Evolutionary conservation across 352 stramenopile species (phyloP).

Genomic region (Peronospora destructor): DNA sequence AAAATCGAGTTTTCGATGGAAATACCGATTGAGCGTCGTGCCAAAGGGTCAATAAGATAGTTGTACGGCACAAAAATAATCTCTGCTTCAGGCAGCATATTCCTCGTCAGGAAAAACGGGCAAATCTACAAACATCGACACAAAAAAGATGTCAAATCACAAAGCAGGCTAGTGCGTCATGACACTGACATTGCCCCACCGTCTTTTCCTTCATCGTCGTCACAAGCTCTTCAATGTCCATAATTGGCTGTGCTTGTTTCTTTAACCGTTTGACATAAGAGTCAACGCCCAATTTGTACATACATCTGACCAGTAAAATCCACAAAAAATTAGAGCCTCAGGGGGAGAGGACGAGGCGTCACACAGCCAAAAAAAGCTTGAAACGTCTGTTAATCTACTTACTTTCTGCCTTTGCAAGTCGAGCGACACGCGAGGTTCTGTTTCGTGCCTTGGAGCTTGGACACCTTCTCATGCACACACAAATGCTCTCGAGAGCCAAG

Average conservation of each 20-base stretch:
- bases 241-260: slow-evolving; percentile 64
- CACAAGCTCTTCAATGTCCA: slow-evolving; percentile 99
- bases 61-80: slow-evolving; percentile 99
- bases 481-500: slow-evolving; percentile 95
- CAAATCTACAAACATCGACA: slow-evolving; percentile 72
- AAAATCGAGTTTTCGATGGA: slow-evolving; percentile 94
- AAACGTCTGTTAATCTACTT: slow-evolving; percentile 7
- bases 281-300: slow-evolving; percentile 78
- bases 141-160: slow-evolving; percentile 17
- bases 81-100: slow-evolving; percentile 88
- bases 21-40: slow-evolving; percentile 88
- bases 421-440: slow-evolving; percentile 85
- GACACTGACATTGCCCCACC: slow-evolving; percentile 17
- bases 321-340: not conserved
- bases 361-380: not conserved
- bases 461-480: slow-evolving; percentile 93
- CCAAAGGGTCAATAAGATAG: slow-evolving; percentile 96
- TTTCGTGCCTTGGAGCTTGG: slow-evolving; percentile 68
- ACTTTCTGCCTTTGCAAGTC: slow-evolving; percentile 87
- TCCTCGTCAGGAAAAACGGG: slow-evolving; percentile 95
- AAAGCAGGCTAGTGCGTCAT: slow-evolving; percentile 2
- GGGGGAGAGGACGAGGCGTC: no score
- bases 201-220: slow-evolving; percentile 73
- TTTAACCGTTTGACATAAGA: slow-evolving; percentile 42
- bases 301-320: slow-evolving; percentile 34